These are phyloP conservation scores for Aechmea fasciata DNA, from an alignment of 176 grass and related monocot species.

Conservation along the genomic window DNA sequence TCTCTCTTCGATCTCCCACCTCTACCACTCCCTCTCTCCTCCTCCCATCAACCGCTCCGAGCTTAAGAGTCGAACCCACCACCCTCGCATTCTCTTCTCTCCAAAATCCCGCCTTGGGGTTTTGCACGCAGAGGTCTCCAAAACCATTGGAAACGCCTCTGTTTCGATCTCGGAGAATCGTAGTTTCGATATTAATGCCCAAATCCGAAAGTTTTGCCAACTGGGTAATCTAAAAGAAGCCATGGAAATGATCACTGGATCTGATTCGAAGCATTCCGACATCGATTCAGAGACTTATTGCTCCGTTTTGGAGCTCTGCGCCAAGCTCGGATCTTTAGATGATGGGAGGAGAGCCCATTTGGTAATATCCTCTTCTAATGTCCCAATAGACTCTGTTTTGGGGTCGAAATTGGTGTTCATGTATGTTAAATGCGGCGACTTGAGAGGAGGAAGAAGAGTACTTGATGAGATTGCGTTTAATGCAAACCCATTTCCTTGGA, in stretches of 20 bases:
- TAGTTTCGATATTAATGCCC: slow-evolving; percentile 22
- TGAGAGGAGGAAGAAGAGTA: slow-evolving; percentile 43
- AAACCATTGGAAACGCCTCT: background rate
- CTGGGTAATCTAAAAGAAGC: slow-evolving; percentile 31
- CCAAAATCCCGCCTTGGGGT: slow-evolving; percentile 18
- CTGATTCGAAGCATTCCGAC: slow-evolving; percentile 19
- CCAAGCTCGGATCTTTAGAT: slow-evolving; percentile 39
- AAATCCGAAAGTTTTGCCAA: slow-evolving; percentile 34
- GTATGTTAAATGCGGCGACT: slow-evolving; percentile 66
- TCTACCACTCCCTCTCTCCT: slow-evolving; percentile 35
- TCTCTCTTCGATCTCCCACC: slow-evolving; percentile 23
- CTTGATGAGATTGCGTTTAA: slow-evolving; percentile 41
- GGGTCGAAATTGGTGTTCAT: slow-evolving; percentile 74
- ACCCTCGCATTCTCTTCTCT: background rate
- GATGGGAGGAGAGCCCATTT: slow-evolving; percentile 46
- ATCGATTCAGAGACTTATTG: slow-evolving; percentile 36
- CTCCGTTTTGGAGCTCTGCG: slow-evolving; percentile 61
- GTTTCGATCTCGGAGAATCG: slow-evolving; percentile 1
- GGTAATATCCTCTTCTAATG: slow-evolving; percentile 28
- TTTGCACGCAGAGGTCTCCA: slow-evolving; percentile 1
- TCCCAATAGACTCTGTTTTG: slow-evolving; percentile 34
- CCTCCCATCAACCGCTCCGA: slow-evolving; percentile 17
- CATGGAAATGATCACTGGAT: slow-evolving; percentile 25
- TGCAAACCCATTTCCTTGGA: slow-evolving; percentile 42
- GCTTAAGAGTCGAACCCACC: slow-evolving; percentile 11